phyloP scores from a whole-genome alignment of 164 flowering plant species.

The Stephania cephalantha region DNA sequence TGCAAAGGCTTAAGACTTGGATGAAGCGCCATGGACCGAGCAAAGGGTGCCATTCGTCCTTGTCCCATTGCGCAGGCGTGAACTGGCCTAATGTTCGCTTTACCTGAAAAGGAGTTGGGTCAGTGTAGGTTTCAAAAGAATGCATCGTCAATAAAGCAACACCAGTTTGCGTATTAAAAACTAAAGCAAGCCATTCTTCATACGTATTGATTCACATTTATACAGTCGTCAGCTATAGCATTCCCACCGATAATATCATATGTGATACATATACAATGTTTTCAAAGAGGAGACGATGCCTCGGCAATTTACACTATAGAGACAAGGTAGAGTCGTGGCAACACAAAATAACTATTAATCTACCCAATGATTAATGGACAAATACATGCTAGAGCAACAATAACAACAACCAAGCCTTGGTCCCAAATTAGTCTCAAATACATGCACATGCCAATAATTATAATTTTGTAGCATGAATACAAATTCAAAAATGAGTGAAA shows the following conservation, averaged over 20 bases:
- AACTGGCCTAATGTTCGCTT: constrained; percentile 91
- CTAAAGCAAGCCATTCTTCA: too few species aligned
- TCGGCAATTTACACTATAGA: too few species aligned
- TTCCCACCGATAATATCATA: neutral
- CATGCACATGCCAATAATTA: neutral
- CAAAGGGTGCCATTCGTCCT: constrained; percentile 98
- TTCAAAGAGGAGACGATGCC: too few species aligned
- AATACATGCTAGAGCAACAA: too few species aligned
- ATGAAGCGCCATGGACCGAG: constrained; percentile 96
- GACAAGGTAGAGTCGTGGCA: neutral
- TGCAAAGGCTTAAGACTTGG: constrained; percentile 88
- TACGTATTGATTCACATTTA: neutral
- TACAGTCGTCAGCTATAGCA: neutral
- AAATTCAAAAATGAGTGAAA: neutral
- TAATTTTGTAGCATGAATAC: neutral
- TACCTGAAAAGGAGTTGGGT: constrained; percentile 37
- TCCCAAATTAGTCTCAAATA: too few species aligned
- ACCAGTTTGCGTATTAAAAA: too few species aligned
- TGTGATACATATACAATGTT: too few species aligned
- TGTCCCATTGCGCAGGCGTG: constrained; percentile 99
- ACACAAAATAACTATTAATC: neutral
- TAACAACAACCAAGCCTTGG: too few species aligned
- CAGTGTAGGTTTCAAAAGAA: neutral
- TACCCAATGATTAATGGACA: neutral
- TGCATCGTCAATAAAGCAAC: neutral